Evolutionary conservation across 2,329 filamentous ascomycete species (phyloP).

Genomic region (Emergomyces pasteurianus): DNA sequence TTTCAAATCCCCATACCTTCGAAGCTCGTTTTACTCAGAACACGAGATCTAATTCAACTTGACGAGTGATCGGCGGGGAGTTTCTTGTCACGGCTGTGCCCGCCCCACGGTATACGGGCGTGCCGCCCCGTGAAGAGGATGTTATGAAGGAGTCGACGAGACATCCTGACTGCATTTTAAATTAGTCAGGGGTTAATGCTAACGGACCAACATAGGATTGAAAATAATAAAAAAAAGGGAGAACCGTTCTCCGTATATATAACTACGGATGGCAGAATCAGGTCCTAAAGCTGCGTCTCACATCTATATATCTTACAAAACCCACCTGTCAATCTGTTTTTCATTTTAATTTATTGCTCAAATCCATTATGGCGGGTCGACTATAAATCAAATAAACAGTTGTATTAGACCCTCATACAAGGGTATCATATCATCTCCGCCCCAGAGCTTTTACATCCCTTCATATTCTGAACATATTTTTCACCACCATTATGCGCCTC

Average conservation of each 20-base stretch:
- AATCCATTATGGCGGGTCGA: neutral
- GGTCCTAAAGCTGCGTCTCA: neutral
- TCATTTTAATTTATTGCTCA: neutral
- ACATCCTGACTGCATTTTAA: neutral
- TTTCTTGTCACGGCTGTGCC: neutral
- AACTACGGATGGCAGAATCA: no score
- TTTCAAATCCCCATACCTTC: neutral
- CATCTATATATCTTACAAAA: neutral
- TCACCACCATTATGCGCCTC: neutral
- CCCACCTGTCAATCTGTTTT: neutral
- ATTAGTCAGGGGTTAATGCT: neutral
- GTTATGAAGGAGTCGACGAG: neutral
- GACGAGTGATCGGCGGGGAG: neutral
- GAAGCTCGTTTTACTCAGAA: neutral
- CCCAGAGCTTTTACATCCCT: neutral
- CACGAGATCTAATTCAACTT: neutral
- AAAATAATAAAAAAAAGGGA: no score
- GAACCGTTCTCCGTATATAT: no score
- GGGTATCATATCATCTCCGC: neutral
- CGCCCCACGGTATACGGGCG: neutral
- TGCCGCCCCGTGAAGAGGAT: neutral
- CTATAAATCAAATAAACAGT: neutral
- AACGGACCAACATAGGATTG: neutral
- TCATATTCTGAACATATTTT: neutral
- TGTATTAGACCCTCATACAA: neutral